Conservation (phyloP, 148 eudicot genomes). For the Silene latifolia region DNA sequence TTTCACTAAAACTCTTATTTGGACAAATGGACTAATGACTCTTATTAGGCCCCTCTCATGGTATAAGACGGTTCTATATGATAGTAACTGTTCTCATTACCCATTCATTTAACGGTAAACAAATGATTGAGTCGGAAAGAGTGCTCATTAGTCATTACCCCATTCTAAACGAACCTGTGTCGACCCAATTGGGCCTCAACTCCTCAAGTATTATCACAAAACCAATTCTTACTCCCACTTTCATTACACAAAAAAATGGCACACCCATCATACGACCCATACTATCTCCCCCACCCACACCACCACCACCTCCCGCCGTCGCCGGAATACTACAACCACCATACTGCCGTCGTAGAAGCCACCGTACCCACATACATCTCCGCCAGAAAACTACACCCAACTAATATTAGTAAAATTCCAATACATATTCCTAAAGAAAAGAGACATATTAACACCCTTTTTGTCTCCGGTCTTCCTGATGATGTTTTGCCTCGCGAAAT, state of each 20-base stretch:
- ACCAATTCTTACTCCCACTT: background rate
- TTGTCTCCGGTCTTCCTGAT: conserved; percentile 89
- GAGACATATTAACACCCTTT: conserved; percentile 69
- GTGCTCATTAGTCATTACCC: no score
- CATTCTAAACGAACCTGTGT: no score
- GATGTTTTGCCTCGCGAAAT: conserved; percentile 84
- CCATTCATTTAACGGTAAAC: no score
- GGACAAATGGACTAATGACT: no score
- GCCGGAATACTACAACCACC: background rate
- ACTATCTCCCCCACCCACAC: conserved; percentile 38
- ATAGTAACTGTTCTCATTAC: no score
- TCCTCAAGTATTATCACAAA: background rate
- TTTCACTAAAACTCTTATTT: no score
- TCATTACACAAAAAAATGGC: conserved; percentile 13
- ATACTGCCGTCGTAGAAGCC: background rate
- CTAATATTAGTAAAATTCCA: conserved; percentile 1
- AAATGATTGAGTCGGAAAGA: no score
- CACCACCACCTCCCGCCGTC: conserved; percentile 9
- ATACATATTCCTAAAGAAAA: conserved; percentile 14
- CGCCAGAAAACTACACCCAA: no score
- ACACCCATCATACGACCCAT: conserved; percentile 31
- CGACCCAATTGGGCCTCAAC: no score
- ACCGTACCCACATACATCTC: background rate
- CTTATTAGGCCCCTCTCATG: no score
- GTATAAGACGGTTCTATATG: no score